Evolutionary conservation across 192 early-diverging fungal species (phyloP), one percentile per base, ranked within the genome.

Genomic region (Pilaira anomala): DNA sequence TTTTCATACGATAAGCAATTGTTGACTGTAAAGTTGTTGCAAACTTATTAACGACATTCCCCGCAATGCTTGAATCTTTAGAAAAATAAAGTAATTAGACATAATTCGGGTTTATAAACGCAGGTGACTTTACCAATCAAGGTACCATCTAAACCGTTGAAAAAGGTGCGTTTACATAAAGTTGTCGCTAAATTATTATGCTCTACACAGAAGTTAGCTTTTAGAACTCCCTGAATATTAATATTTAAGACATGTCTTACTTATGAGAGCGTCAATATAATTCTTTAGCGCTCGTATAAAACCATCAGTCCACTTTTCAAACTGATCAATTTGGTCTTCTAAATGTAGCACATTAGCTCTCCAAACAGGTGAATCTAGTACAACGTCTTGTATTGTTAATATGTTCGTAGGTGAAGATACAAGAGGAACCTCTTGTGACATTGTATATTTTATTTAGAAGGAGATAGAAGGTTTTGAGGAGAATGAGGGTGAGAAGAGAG

Each of bases 291-390:
- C 48, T 48, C 66, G 64, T 54, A 74, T 72, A 41, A 83, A 60
- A 11, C 67, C 66, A 9, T 74, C 73, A 11, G 83, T 59, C 83
- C 83, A 85, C 65, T 67, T 72, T 64, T 81, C 79, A 54, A 82
- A 76, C n/a, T 68, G 73, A 46, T 81, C 81, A 39, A 83, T 72
- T 48, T 85, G 81, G 9, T 81, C 82, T 49, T 85, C 83, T 55
- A 83, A 75, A 36, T 79, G 70, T 8, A 61, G 55, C 39, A 83
- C 70, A 63, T 81, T 84, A 53, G 80, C 74, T 5, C 82, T 74
- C 49, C 76, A 84, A 28, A 74, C 76, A 28, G 82, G 82, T 5
- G 80, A 76, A 58, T 84, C 82, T 6, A 76, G 55, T 45, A 84
- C 45, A 1, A 81, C 76, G 62, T 84, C 82, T 36, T 78, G 76